These are phyloP conservation scores for Quambalaria eucalypti DNA, from an alignment of 1,284 basidiomycete species.

Conservation along the genomic window DNA sequence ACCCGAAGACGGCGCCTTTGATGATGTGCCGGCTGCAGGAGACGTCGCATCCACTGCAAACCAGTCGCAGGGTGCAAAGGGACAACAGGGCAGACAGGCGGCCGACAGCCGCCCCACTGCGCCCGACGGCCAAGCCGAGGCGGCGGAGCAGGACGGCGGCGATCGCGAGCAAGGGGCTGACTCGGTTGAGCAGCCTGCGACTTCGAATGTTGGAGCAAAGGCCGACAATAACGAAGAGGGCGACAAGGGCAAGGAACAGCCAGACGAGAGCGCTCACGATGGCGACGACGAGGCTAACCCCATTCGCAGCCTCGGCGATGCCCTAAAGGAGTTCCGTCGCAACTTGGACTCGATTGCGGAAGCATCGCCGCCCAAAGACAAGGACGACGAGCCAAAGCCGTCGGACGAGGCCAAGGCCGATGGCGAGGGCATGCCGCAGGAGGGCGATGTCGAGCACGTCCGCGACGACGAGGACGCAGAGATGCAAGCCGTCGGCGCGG, in stretches of 20 bases:
- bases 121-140: conserved; percentile 4
- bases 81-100: conserved; percentile 3
- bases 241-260: conserved; percentile 5
- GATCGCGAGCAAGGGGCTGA: conserved; percentile 37
- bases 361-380: conserved; percentile 41
- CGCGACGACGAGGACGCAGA: conserved; percentile 61
- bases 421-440: conserved; percentile 50
- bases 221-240: conserved; percentile 6
- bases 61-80: conserved; percentile 2
- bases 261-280: conserved; percentile 11
- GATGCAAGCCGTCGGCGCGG: conserved; percentile 82
- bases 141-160: conserved; percentile 19
- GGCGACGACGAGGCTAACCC: conserved; percentile 52
- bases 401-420: conserved; percentile 49
- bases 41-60: background rate
- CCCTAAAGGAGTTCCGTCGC: conserved; percentile 71
- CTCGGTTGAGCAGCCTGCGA: conserved; percentile 27
- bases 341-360: conserved; percentile 76
- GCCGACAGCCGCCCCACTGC: conserved; percentile 4
- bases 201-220: conserved; percentile 3
- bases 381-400: conserved; percentile 46
- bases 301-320: conserved; percentile 74
- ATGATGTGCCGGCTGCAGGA: conserved; percentile 11
- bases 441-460: conserved; percentile 66
- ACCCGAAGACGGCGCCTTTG: conserved; percentile 23